These are phyloP conservation scores for Cladosporium oxysporum DNA, from an alignment of 2,329 filamentous ascomycete genomes.

Conservation along the genomic window DNA sequence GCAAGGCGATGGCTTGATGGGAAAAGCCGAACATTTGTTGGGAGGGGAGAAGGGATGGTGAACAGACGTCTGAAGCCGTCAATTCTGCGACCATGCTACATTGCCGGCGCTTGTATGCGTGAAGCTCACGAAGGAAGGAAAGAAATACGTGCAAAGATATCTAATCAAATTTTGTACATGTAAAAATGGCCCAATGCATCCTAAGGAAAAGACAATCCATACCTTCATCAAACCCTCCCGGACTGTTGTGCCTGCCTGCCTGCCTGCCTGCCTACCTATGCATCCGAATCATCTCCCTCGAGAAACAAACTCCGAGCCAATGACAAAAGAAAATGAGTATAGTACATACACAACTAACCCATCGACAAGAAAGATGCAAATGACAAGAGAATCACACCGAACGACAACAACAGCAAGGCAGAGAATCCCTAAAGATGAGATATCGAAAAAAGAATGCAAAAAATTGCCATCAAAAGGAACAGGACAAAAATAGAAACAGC, in stretches of 20 bases:
- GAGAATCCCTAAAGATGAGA: not conserved
- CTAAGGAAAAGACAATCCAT: no score
- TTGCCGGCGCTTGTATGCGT: no score
- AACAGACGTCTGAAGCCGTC: no score
- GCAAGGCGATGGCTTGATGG: not conserved
- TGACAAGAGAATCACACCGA: not conserved
- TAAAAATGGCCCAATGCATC: no score
- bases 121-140: no score
- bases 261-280: not conserved
- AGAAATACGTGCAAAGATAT: no score
- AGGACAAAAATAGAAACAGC: not conserved
- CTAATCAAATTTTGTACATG: no score
- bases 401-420: not conserved
- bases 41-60: no score
- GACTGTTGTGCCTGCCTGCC: not conserved
- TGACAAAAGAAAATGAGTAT: not conserved
- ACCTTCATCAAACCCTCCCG: no score
- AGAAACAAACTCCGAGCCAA: not conserved
- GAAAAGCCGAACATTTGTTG: not conserved
- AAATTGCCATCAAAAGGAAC: not conserved
- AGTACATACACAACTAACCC: not conserved
- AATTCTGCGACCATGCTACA: no score
- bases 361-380: not conserved
- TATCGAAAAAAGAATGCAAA: not conserved
- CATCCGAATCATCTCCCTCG: not conserved